Evolutionary conservation across 1,284 basidiomycete species (phyloP), one percentile per base, ranked within the genome.

Genomic region (Hypsizygus ulmarius): DNA sequence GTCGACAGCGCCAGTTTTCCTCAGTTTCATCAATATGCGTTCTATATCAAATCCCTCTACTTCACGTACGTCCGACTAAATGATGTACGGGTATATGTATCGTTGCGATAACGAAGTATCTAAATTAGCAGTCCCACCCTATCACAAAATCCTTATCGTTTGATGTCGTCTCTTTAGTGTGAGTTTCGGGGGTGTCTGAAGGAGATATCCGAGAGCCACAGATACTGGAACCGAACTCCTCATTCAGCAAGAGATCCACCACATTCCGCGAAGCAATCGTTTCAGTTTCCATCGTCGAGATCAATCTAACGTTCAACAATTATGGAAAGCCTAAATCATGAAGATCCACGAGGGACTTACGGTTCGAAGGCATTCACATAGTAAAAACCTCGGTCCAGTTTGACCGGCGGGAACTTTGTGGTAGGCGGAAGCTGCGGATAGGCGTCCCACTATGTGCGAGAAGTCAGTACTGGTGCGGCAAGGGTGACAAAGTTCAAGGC

Each of bases 221-320:
- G 29, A 90, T 75, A 15, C 81, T 74, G 0, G 76, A 69, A 30
- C 74, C 66, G 59, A 82, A 93, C 59, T 84, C 77, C 30, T 90
- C 82, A 18, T 79, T 71, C 11, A 92, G 71, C 16, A 91, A 73
- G 18, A 90, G 70, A 53, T 91, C 90, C 40, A 92, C 89, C 19
- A 87, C 76, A 62, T 97, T 96, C 32, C 91, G 82, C 0, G 90
- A 82, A 0, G 90, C 77, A 33, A 97, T 69, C 0, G 90, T 94
- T 65, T 92, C 84, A 0, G 94, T 96, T 68, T 97, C 93, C 93
- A 97, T 95, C 7, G 87, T 88, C 10, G 84, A 87, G 39, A 90
- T 86, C 58, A 89, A 77, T 34, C 87, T 88, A 51, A 5, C 45
- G 32, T 41, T 6, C 34, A 38, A n/a, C 5, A 5, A 27, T 58